Evolutionary conservation across 164 flowering plant genomes (phyloP).

Genomic region (Saururus chinensis): DNA sequence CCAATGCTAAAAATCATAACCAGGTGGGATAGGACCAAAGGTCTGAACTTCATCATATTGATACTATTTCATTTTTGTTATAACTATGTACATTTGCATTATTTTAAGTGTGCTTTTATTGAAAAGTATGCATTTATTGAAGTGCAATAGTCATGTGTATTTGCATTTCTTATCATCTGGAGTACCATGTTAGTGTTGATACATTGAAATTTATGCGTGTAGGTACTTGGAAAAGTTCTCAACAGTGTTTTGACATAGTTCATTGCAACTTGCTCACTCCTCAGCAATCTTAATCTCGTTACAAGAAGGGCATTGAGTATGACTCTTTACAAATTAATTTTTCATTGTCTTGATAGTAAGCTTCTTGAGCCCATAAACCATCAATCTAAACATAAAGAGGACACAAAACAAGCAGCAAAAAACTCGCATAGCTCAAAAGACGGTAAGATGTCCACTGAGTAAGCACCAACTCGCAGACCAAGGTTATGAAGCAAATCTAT

Average conservation of each 20-base stretch:
- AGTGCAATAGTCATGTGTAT: background rate
- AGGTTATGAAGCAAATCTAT: constrained; percentile 45
- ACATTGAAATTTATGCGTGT: constrained; percentile 8
- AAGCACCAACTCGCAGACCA: constrained; percentile 34
- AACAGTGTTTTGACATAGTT: constrained; percentile 73
- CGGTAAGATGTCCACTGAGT: constrained; percentile 39
- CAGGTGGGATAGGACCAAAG: no score
- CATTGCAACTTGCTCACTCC: constrained; percentile 58
- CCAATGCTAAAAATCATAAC: no score
- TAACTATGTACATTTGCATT: no score
- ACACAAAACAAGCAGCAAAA: constrained; percentile 23
- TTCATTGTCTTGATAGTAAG: constrained; percentile 48
- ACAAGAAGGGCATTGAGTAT: constrained; percentile 29
- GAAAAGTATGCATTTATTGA: background rate
- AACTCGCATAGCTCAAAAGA: constrained; percentile 37
- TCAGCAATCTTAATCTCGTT: constrained; percentile 37
- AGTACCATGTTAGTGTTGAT: background rate
- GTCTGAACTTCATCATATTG: no score
- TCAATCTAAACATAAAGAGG: constrained; percentile 25
- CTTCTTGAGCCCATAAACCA: constrained; percentile 33
- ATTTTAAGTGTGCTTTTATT: no score
- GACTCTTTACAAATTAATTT: constrained; percentile 19
- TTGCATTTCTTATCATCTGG: background rate
- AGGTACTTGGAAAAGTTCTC: constrained; percentile 95
- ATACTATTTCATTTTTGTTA: no score